Evolutionary conservation across 192 early-diverging fungal species (phyloP).

Genomic region (Pilobolus umbonatus): DNA sequence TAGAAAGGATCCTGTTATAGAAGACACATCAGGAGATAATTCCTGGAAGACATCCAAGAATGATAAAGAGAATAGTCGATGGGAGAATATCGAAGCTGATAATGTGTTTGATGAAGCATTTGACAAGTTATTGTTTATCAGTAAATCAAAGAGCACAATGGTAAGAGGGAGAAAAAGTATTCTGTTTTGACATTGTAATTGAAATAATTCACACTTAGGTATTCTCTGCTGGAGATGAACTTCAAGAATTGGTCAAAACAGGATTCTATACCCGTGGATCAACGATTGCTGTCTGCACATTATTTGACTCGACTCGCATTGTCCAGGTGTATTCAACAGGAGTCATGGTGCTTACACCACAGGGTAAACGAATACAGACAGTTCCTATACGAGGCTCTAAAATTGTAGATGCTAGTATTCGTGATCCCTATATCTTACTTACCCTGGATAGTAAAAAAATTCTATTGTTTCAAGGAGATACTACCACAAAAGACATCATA

Average conservation of each 20-base stretch:
- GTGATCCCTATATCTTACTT: constrained; percentile 79
- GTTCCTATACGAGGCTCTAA: constrained; percentile 44
- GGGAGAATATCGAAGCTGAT: constrained; percentile 2
- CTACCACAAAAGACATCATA: constrained; percentile 39
- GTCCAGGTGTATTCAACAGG: constrained; percentile 83
- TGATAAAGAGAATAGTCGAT: constrained; percentile 8
- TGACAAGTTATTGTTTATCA: constrained; percentile 61
- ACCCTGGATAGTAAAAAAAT: constrained; percentile 60
- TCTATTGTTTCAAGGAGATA: constrained; percentile 55
- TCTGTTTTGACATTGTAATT: too few relatives aligned
- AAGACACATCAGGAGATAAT: constrained; percentile 27
- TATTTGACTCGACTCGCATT: constrained; percentile 66
- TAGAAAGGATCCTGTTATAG: constrained; percentile 42
- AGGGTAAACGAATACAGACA: constrained; percentile 50
- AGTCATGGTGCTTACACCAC: constrained; percentile 64
- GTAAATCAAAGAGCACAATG: constrained; percentile 56
- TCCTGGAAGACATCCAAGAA: constrained; percentile 20
- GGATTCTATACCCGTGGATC: constrained; percentile 73
- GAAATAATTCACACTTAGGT: too few relatives aligned
- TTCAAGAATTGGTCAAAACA: constrained; percentile 68
- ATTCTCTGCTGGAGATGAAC: constrained; percentile 75
- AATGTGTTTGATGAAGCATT: constrained; percentile 26
- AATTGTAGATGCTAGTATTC: constrained; percentile 68
- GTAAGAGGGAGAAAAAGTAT: too few relatives aligned
- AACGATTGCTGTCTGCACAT: constrained; percentile 71